Conservation (phyloP, 805 yeast genomes). For the Lipomyces yamadae region DNA sequence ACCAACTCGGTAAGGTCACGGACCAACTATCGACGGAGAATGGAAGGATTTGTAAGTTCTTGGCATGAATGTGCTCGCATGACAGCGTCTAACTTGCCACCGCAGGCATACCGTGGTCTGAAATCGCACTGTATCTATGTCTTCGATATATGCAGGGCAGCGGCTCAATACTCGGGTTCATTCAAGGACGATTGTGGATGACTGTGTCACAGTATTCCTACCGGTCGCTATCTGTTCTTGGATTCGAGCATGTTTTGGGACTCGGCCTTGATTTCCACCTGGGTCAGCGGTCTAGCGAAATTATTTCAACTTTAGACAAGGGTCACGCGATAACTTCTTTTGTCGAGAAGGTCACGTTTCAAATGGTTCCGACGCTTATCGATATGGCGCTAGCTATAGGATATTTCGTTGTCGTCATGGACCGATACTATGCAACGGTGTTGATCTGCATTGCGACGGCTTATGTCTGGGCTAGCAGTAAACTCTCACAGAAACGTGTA, state of each 20-base stretch:
- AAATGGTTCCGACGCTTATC: constrained; percentile 28
- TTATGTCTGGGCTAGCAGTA: constrained; percentile 31
- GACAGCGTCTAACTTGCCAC: background rate
- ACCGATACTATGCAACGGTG: constrained; percentile 23
- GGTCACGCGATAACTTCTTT: constrained; percentile 27
- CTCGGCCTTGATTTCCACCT: constrained; percentile 34
- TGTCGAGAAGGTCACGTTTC: constrained; percentile 32
- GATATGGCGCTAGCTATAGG: constrained; percentile 32
- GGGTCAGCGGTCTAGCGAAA: constrained; percentile 25
- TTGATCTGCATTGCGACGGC: constrained; percentile 25
- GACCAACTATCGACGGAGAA: constrained; percentile 20
- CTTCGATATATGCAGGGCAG: constrained; percentile 34
- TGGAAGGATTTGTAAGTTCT: background rate
- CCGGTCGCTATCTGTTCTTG: constrained; percentile 19
- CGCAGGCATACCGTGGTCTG: constrained; percentile 27
- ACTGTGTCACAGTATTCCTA: constrained; percentile 28
- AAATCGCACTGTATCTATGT: constrained; percentile 24
- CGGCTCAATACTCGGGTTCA: constrained; percentile 31
- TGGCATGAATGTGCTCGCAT: background rate
- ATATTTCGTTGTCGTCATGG: constrained; percentile 28
- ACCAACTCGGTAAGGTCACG: constrained; percentile 34
- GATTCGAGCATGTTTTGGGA: constrained; percentile 28
- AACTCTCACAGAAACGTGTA: constrained; percentile 18
- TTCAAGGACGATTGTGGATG: constrained; percentile 30
- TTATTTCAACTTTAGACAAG: constrained; percentile 24